phyloP scores from a whole-genome alignment of 2,329 filamentous ascomycete species.

The Metarhizium brunneum region DNA sequence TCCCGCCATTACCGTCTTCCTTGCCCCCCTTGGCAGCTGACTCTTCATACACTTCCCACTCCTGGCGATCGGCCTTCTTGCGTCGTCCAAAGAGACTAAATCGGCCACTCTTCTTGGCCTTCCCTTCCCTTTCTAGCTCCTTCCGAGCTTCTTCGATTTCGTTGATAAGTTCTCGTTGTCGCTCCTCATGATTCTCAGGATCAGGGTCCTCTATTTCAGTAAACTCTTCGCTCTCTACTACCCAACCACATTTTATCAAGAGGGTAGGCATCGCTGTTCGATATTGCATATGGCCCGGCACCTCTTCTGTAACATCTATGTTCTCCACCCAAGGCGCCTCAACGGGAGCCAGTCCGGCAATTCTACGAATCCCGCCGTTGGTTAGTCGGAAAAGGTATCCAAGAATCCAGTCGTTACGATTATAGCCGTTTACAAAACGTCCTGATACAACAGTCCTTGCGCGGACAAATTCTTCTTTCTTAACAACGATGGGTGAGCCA shows the following conservation, averaged over 20 bases:
- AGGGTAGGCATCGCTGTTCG: constrained; percentile 84
- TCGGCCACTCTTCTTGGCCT: constrained; percentile 46
- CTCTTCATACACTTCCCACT: constrained; percentile 92
- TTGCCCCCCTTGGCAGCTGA: constrained; percentile 30
- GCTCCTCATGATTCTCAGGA: constrained; percentile 79
- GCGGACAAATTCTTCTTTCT: constrained; percentile 78
- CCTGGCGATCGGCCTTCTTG: constrained; percentile 72
- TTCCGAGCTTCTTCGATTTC: constrained; percentile 93
- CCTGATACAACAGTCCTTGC: constrained; percentile 79
- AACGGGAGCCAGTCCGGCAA: constrained; percentile 75
- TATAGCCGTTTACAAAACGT: constrained; percentile 91
- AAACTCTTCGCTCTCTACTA: constrained; percentile 88
- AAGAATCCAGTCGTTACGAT: constrained; percentile 93
- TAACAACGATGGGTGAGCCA: constrained; percentile 84
- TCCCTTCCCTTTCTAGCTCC: constrained; percentile 71
- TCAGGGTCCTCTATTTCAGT: constrained; percentile 95
- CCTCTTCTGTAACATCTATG: constrained; percentile 74
- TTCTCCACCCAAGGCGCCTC: constrained; percentile 83
- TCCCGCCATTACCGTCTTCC: constrained; percentile 15
- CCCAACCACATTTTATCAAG: constrained; percentile 80
- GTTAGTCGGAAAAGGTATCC: constrained; percentile 94
- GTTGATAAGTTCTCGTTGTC: constrained; percentile 87
- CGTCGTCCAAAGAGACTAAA: constrained; percentile 73
- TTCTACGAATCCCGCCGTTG: constrained; percentile 77
- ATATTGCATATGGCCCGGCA: constrained; percentile 94